Base-by-base conservation (phyloP, 192 early-diverging fungal species). In the Backusella liffmaniae region DNA sequence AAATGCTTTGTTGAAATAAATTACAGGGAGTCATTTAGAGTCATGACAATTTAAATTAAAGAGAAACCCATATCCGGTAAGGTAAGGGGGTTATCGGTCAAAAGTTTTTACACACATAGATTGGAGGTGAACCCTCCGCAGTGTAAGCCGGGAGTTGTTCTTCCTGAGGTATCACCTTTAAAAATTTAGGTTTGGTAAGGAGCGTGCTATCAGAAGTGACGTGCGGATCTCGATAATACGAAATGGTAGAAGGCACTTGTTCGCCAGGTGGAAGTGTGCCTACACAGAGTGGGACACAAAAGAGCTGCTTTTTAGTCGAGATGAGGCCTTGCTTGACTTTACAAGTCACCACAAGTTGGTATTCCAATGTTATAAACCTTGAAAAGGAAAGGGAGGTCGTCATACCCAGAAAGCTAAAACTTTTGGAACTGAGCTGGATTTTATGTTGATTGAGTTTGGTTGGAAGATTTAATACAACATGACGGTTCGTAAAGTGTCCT, bases 111-210 rank as follows among this genome's bases (percentile, higher is more conserved):
- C 56, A 29, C 15, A 23, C 9, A 62, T 69, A 69, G 5, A 12
- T 13, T 39, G 67, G 67, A 39, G 42, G 42, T 16, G 42, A 18
- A 12, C 2, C 29, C 12, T 72, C 44, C 30, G 44, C 42, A 49
- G 39, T 16, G 44, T 72, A 72, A 51, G 44, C 42, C 1, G 70
- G 70, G 21, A 72, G 39, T 72, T 72, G 70, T 32, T 44, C 39
- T 44, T 72, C 41, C 16, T 44, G 15, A 29, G 29, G 23, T 7
- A 18, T 3, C 12, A 13, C 15, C 29, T 72, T 72, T 29, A 73
- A 30, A 42, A 73, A 73, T 37, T 37, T 73, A 39, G 72, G 72
- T 18, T 65, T 73, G 18, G 72, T 73, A 15, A 56, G n/a, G 16
- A 66, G n/a, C 21, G 72, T 39, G 13, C 23, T 66, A 29, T 73